These are phyloP conservation scores for Neonothopanus nambi DNA, from an alignment of 1,284 basidiomycete species.

Conservation along the genomic window DNA sequence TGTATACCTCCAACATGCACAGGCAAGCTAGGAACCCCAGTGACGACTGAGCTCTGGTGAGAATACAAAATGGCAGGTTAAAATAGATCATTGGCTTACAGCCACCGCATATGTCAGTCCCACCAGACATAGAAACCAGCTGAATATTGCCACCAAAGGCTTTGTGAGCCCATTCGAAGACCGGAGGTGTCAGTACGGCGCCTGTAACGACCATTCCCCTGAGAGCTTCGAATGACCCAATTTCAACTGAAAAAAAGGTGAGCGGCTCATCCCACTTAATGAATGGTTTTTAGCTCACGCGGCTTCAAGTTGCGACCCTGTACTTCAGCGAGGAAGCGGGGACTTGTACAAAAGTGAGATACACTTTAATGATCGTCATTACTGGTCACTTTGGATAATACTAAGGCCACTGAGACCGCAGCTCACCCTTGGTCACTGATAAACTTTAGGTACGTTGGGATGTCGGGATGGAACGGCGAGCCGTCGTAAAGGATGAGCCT, in stretches of 20 bases:
- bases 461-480: slow-evolving; percentile 65
- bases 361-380: slow-evolving; percentile 28
- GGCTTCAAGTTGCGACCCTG: slow-evolving; percentile 55
- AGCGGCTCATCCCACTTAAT: too few relatives aligned
- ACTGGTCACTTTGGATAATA: not conserved
- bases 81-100: slow-evolving; percentile 46
- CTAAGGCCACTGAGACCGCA: not conserved
- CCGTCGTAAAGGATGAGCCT: slow-evolving; percentile 67
- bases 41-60: slow-evolving; percentile 43
- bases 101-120: slow-evolving; percentile 78
- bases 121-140: slow-evolving; percentile 72
- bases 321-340: slow-evolving; percentile 66
- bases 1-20: slow-evolving; percentile 55
- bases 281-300: slow-evolving; percentile 30
- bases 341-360: slow-evolving; percentile 61
- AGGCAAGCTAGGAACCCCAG: slow-evolving; percentile 42
- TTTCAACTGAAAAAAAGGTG: slow-evolving; percentile 31
- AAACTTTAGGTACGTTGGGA: slow-evolving; percentile 56
- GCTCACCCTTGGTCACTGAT: slow-evolving; percentile 58
- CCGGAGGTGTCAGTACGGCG: slow-evolving; percentile 74
- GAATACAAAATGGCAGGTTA: not conserved
- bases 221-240: slow-evolving; percentile 56
- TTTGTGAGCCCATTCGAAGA: slow-evolving; percentile 78
- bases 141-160: slow-evolving; percentile 64
- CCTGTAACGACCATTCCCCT: slow-evolving; percentile 71